Percentiles rank a stretch among this genome's conserved stretches.
Evolutionary conservation across 2,329 filamentous ascomycete genomes (phyloP).

Genomic region (Nannizzia gypsea): DNA sequence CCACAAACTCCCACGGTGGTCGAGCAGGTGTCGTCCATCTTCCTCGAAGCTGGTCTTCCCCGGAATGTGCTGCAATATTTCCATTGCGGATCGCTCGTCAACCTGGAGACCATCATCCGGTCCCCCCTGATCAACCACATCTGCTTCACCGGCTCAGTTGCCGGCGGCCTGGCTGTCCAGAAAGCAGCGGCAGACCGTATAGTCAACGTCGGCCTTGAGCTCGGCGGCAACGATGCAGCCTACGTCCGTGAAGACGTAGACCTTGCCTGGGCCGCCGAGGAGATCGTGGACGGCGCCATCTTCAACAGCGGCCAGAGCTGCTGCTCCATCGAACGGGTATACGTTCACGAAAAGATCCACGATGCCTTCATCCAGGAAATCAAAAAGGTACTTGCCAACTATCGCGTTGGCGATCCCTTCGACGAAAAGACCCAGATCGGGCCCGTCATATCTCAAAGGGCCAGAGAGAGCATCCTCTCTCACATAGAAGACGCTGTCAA

Average conservation of each 20-base stretch:
- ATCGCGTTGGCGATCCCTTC: constrained; percentile 79
- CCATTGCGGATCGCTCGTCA: constrained; percentile 67
- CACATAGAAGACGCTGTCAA: constrained; percentile 73
- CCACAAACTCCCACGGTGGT: constrained; percentile 88
- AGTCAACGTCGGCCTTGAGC: constrained; percentile 75
- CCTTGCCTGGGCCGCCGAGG: constrained; percentile 77
- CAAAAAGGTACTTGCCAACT: constrained; percentile 66
- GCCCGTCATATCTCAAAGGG: constrained; percentile 72
- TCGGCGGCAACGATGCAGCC: constrained; percentile 89
- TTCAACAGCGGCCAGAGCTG: constrained; percentile 99
- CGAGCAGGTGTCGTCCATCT: constrained; percentile 68
- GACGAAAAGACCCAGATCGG: constrained; percentile 70
- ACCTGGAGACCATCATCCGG: constrained; percentile 67
- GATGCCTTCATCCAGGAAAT: constrained; percentile 69
- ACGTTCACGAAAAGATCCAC: constrained; percentile 75
- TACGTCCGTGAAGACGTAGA: constrained; percentile 82
- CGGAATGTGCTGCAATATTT: constrained; percentile 80
- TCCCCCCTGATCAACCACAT: constrained; percentile 67
- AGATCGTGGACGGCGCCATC: constrained; percentile 89
- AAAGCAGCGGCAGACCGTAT: constrained; percentile 72
- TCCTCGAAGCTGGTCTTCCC: constrained; percentile 69
- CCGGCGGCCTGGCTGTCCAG: constrained; percentile 75
- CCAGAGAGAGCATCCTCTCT: constrained; percentile 61
- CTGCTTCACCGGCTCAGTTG: constrained; percentile 89
- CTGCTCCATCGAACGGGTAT: constrained; percentile 83